Evolutionary conservation across 1,139 yeast species (phyloP).

Genomic region (Saccharomyces uvarum): DNA sequence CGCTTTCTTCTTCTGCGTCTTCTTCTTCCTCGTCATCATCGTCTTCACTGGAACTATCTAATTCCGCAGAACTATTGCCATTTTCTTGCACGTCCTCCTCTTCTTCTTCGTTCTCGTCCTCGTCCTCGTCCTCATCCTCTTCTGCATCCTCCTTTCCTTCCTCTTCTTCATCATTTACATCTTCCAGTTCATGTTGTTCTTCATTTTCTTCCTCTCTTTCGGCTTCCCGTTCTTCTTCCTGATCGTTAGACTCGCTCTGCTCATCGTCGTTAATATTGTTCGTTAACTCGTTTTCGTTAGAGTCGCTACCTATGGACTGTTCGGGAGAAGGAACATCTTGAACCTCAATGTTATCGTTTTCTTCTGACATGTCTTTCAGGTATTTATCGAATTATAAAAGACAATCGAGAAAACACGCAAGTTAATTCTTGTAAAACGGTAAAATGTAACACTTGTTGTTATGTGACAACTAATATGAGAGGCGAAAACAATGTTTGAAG

Average conservation of each 20-base stretch:
- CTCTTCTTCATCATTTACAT: slow-evolving; percentile 18
- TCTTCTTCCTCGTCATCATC: slow-evolving; percentile 13
- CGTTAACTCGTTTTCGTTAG: background rate
- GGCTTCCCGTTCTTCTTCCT: background rate
- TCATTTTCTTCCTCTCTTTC: slow-evolving; percentile 18
- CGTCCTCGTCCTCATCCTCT: slow-evolving; percentile 15
- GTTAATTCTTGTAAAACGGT: background rate
- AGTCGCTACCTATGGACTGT: background rate
- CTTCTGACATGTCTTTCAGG: background rate
- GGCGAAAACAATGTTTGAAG: background rate
- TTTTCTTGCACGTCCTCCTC: slow-evolving; percentile 15
- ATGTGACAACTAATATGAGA: background rate
- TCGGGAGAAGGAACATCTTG: background rate
- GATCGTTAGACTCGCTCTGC: background rate
- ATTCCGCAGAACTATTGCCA: slow-evolving; percentile 6
- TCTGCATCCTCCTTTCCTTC: slow-evolving; percentile 17
- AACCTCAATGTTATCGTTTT: background rate
- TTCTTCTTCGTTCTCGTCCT: slow-evolving; percentile 12
- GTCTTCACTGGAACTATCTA: slow-evolving; percentile 3
- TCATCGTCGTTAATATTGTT: background rate
- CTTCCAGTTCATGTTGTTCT: slow-evolving; percentile 18
- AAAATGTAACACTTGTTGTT: background rate
- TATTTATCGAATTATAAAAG: background rate
- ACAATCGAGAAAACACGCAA: background rate
- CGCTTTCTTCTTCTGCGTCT: slow-evolving; percentile 5